A percentile compares a stretch with the other conserved stretches of the same genome.
Conservation (phyloP, 495 filamentous ascomycete genomes). For the Aspergillus kassunensis region DNA sequence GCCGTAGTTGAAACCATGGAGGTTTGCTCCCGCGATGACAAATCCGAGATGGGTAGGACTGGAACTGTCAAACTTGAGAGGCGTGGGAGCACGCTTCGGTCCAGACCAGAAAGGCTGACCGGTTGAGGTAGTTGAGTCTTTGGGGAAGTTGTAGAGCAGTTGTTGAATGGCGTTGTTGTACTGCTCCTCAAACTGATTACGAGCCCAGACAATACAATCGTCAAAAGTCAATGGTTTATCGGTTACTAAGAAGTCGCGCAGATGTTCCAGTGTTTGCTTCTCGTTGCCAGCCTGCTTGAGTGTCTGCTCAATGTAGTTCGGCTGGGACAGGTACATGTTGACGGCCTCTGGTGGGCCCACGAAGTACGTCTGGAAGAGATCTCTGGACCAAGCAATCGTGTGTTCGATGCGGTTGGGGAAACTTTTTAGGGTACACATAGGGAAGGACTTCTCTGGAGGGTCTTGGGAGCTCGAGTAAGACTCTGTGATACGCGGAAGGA, state of each 20-base stretch:
- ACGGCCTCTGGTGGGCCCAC: conserved; percentile 91
- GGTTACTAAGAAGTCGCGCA: conserved; percentile 86
- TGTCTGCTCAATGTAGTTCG: conserved; percentile 84
- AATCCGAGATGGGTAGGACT: conserved; percentile 86
- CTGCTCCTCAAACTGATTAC: conserved; percentile 90
- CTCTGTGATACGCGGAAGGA: conserved; percentile 86
- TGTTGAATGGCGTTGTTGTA: conserved; percentile 98
- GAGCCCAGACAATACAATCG: conserved; percentile 93
- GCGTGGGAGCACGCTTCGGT: conserved; percentile 93
- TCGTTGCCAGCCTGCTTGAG: conserved; percentile 95
- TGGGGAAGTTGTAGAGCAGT: conserved; percentile 95
- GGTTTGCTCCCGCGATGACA: conserved; percentile 80
- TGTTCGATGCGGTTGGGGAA: conserved; percentile 99
- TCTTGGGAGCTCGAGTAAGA: conserved; percentile 99
- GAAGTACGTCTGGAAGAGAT: conserved; percentile 90
- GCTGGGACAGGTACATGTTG: conserved; percentile 88
- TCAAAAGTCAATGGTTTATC: conserved; percentile 91
- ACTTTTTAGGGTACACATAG: conserved; percentile 95
- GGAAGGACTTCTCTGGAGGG: conserved; percentile 97
- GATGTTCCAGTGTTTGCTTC: conserved; percentile 87
- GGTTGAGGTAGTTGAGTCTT: conserved; percentile 80
- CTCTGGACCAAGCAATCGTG: conserved; percentile 96
- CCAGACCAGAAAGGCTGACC: conserved; percentile 98
- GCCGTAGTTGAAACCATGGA: conserved; percentile 97
- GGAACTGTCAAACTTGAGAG: conserved; percentile 78